These are phyloP conservation scores for Dendryphion nanum DNA, from an alignment of 2,329 filamentous ascomycete genomes.

Conservation along the genomic window DNA sequence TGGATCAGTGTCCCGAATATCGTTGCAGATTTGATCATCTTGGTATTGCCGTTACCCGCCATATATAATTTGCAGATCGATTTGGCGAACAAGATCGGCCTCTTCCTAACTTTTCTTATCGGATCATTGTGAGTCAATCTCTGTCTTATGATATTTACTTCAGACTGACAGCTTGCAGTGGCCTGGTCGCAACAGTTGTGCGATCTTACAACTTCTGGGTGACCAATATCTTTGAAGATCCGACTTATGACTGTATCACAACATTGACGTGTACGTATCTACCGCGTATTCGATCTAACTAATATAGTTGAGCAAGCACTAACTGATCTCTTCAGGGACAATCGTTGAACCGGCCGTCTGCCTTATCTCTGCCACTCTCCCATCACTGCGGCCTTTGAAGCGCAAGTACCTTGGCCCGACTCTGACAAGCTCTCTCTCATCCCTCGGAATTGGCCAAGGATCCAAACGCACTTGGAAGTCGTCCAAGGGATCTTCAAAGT, in stretches of 20 bases:
- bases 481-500: no score
- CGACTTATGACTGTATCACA: constrained; percentile 4
- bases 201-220: constrained; percentile 3
- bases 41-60: constrained; percentile 8
- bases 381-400: constrained; percentile 4
- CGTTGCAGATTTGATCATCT: constrained; percentile 7
- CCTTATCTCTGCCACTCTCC: constrained; percentile 8
- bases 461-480: no score
- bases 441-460: no score
- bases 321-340: neutral
- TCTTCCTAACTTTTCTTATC: constrained; percentile 7
- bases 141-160: neutral
- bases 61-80: constrained; percentile 5
- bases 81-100: constrained; percentile 3
- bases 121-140: constrained; percentile 5
- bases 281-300: no score
- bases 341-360: constrained; percentile 6
- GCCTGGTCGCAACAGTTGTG: constrained; percentile 4
- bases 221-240: constrained; percentile 3
- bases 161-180: constrained; percentile 3
- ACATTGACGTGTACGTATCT: constrained; percentile 3
- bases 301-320: neutral
- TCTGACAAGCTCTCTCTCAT: no score
- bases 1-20: constrained; percentile 7
- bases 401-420: no score